These are phyloP conservation scores for Chalciporus chontae DNA, from an alignment of 768 basidiomycete species.

Conservation along the genomic window DNA sequence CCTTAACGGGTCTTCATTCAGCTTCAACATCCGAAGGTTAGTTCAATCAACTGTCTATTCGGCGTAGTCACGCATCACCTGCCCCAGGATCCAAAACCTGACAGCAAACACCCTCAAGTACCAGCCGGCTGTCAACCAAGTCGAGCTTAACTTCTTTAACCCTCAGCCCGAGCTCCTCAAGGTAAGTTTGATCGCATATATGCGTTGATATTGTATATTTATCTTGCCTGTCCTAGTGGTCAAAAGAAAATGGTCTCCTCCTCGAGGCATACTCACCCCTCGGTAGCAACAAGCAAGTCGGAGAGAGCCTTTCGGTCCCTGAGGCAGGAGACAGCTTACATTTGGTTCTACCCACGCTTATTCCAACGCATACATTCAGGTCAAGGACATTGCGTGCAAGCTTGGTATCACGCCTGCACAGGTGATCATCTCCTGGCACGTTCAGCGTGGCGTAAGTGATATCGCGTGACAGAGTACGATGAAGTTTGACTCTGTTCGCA, in stretches of 20 bases:
- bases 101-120: conserved; percentile 59
- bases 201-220: not conserved
- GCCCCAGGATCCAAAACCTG: conserved; percentile 51
- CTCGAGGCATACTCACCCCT: conserved; percentile 78
- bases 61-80: not conserved
- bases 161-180: conserved; percentile 75
- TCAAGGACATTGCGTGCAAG: conserved; percentile 55
- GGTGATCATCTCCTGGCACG: conserved; percentile 71
- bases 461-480: not conserved
- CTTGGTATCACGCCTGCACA: conserved; percentile 73
- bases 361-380: conserved; percentile 28
- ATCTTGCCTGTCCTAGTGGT: conserved; percentile 46
- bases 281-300: conserved; percentile 57
- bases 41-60: not conserved
- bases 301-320: conserved; percentile 54
- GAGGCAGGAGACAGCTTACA: conserved; percentile 35
- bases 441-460: conserved; percentile 64
- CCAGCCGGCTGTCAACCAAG: conserved; percentile 70
- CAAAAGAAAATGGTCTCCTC: conserved; percentile 61
- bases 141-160: conserved; percentile 74
- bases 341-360: not conserved
- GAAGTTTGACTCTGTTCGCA: conserved; percentile 21
- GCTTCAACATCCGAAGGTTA: conserved; percentile 58
- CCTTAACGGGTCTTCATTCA: conserved; percentile 13
- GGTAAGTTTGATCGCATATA: conserved; percentile 31